Percentiles rank a stretch among this genome's conserved stretches.
Evolutionary conservation across 306 rosid species (phyloP).

Genomic region (Sicyos baderoa): DNA sequence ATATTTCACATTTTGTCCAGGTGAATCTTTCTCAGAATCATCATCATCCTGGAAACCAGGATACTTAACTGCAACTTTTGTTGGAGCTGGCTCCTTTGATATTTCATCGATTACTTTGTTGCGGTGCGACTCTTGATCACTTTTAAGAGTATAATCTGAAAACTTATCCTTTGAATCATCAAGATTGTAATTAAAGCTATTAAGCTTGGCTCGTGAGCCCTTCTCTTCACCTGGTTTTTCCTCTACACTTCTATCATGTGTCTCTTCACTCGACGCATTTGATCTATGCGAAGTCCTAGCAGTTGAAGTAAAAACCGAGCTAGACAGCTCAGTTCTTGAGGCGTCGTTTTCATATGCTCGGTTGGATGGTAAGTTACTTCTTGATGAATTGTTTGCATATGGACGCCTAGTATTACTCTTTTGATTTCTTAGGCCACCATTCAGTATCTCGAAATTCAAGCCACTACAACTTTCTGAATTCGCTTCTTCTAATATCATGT

Average conservation of each 20-base stretch:
- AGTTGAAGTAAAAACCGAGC: slow-evolving; percentile 22
- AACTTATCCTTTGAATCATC: slow-evolving; percentile 24
- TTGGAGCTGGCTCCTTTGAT: slow-evolving; percentile 37
- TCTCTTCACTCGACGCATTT: slow-evolving; percentile 30
- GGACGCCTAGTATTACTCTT: slow-evolving; percentile 37
- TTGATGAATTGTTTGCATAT: slow-evolving; percentile 33
- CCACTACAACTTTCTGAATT: slow-evolving; percentile 33
- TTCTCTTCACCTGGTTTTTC: slow-evolving; percentile 24
- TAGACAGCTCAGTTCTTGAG: slow-evolving; percentile 34
- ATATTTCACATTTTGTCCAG: slow-evolving; percentile 30
- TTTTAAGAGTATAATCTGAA: slow-evolving; percentile 25
- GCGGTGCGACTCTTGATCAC: slow-evolving; percentile 22
- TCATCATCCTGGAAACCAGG: slow-evolving; percentile 44
- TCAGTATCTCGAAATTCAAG: slow-evolving; percentile 53
- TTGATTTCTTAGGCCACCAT: slow-evolving; percentile 70
- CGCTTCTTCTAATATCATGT: slow-evolving; percentile 28
- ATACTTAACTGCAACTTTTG: slow-evolving; percentile 31
- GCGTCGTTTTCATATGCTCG: slow-evolving; percentile 26
- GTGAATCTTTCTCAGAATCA: slow-evolving; percentile 42
- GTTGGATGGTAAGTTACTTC: slow-evolving; percentile 24
- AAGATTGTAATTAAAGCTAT: slow-evolving; percentile 27
- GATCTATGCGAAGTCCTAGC: slow-evolving; percentile 31
- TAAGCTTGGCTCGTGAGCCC: slow-evolving; percentile 13
- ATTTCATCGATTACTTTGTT: slow-evolving; percentile 29
- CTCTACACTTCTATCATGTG: slow-evolving; percentile 26